phyloP scores from a whole-genome alignment of 768 basidiomycete genomes.

The Steccherinum ochraceum region DNA sequence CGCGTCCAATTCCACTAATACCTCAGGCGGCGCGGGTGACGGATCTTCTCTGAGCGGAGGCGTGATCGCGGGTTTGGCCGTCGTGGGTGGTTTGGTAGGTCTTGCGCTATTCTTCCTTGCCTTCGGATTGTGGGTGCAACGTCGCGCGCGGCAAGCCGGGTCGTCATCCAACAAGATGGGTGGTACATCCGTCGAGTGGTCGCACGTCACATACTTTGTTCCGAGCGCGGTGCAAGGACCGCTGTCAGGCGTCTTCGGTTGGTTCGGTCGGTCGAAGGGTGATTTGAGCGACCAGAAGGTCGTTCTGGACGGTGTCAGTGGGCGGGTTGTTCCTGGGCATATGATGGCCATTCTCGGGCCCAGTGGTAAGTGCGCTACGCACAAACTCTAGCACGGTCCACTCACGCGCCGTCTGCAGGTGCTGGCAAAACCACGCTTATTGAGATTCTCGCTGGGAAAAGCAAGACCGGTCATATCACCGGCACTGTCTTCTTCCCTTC shows the following conservation, averaged over 20 bases:
- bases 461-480: slow-evolving; percentile 62
- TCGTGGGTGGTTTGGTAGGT: slow-evolving; percentile 63
- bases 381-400: too few relatives aligned
- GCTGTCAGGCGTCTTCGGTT: slow-evolving; percentile 6
- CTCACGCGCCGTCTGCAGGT: slow-evolving; percentile 28
- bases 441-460: slow-evolving; percentile 82
- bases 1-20: slow-evolving; percentile 17
- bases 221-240: slow-evolving; percentile 19
- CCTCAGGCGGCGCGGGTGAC: slow-evolving; percentile 7
- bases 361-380: slow-evolving; percentile 56
- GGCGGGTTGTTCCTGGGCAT: slow-evolving; percentile 68
- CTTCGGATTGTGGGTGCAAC: slow-evolving; percentile 57
- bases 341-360: slow-evolving; percentile 93
- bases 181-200: slow-evolving; percentile 66
- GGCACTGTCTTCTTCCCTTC: slow-evolving; percentile 54
- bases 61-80: slow-evolving; percentile 86
- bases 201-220: slow-evolving; percentile 60
- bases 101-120: slow-evolving; percentile 52
- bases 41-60: slow-evolving; percentile 60
- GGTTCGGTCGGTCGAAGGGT: slow-evolving; percentile 1
- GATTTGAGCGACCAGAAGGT: slow-evolving; percentile 43
- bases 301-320: slow-evolving; percentile 66
- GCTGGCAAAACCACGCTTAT: slow-evolving; percentile 91
- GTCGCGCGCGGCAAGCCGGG: slow-evolving; percentile 47
- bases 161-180: slow-evolving; percentile 28